Conservation (phyloP, 2,329 filamentous ascomycete genomes). For the Neoascochyta sp. region DNA sequence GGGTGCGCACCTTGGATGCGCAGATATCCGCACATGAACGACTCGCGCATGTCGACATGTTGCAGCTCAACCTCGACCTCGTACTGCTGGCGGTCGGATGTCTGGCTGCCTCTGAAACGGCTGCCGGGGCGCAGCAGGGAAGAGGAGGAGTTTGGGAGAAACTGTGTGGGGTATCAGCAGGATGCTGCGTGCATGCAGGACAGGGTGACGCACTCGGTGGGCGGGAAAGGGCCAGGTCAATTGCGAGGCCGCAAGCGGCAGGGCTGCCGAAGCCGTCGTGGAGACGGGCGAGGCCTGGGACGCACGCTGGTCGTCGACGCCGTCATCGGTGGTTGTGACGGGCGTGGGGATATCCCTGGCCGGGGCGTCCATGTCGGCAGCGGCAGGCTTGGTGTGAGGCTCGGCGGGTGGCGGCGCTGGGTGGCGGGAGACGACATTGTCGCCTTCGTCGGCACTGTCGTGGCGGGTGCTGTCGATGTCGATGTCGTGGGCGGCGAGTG, state of each 20-base stretch:
- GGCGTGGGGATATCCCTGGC: slow-evolving; percentile 38
- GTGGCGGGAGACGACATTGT: slow-evolving; percentile 38
- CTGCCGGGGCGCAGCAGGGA: slow-evolving; percentile 84
- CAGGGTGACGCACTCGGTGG: slow-evolving; percentile 29
- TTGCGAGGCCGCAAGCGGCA: slow-evolving; percentile 23
- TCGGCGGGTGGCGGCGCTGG: slow-evolving; percentile 34
- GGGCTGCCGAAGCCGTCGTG: slow-evolving; percentile 16
- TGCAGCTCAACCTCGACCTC: slow-evolving; percentile 97
- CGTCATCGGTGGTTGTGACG: slow-evolving; percentile 36
- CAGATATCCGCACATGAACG: slow-evolving; percentile 90
- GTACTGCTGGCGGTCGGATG: slow-evolving; percentile 88
- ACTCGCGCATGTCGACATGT: slow-evolving; percentile 90
- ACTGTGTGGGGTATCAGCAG: slow-evolving; percentile 46
- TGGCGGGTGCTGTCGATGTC: slow-evolving; percentile 11
- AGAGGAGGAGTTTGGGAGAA: slow-evolving; percentile 74
- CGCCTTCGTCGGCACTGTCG: slow-evolving; percentile 5
- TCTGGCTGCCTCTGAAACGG: slow-evolving; percentile 84
- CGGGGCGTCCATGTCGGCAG: slow-evolving; percentile 32
- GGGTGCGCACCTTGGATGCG: slow-evolving; percentile 76
- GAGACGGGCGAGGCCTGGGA: slow-evolving; percentile 34
- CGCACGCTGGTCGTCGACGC: slow-evolving; percentile 32
- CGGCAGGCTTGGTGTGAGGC: slow-evolving; percentile 28
- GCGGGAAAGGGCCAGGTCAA: slow-evolving; percentile 33
- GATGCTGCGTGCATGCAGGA: slow-evolving; percentile 1
- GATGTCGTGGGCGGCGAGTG: slow-evolving; percentile 20